These are phyloP conservation scores for Plasmodium fragile DNA, from an alignment of 169 alveolate species.

Conservation along the genomic window DNA sequence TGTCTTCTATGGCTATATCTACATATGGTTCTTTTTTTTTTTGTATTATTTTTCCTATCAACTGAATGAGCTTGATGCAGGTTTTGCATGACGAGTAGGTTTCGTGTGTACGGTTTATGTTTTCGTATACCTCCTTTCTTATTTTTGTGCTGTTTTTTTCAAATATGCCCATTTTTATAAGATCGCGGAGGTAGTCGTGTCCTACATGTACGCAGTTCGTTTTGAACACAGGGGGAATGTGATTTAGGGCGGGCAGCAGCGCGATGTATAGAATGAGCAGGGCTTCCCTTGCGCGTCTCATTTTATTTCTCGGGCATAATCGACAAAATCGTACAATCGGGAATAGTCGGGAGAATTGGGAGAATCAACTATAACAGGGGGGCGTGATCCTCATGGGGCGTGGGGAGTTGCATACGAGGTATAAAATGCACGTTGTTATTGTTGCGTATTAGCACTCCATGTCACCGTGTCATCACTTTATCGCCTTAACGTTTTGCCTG, in stretches of 20 bases:
- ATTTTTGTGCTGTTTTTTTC: constrained; percentile 41
- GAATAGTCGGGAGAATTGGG: background rate
- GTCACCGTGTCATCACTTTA: background rate
- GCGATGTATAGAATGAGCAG: background rate
- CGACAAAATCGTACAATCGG: background rate
- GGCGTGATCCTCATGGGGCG: background rate
- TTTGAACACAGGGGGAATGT: background rate
- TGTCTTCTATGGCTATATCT: constrained; percentile 59
- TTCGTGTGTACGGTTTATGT: constrained; percentile 27
- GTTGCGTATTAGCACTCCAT: background rate
- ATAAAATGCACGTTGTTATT: background rate
- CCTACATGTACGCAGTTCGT: background rate
- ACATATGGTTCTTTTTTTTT: constrained; percentile 43
- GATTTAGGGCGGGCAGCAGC: background rate
- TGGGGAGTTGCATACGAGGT: background rate
- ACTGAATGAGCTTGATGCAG: constrained; percentile 48
- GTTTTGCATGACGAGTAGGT: constrained; percentile 49
- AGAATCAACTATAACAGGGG: background rate
- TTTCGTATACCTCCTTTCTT: constrained; percentile 44
- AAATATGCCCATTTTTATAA: constrained; percentile 29
- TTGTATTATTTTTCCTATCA: constrained; percentile 27
- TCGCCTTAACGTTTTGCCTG: background rate
- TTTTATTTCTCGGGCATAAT: background rate
- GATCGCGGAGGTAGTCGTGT: constrained; percentile 23
- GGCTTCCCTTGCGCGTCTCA: background rate